Evolutionary conservation across 768 basidiomycete genomes (phyloP).

Genomic region (Atractiella rhizophila): DNA sequence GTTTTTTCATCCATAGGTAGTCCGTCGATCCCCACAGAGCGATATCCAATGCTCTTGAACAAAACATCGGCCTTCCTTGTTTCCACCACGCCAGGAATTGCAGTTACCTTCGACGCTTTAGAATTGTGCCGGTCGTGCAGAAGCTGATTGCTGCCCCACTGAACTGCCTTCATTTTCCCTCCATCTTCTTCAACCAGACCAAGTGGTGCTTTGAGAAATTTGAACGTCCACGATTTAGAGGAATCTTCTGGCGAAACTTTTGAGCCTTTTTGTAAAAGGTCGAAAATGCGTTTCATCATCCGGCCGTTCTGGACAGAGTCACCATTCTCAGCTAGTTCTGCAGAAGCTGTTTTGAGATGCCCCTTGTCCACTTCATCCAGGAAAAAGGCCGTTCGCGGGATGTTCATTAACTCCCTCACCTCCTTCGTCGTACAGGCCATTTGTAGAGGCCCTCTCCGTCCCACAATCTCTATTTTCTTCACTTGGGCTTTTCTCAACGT

Average conservation of each 20-base stretch:
- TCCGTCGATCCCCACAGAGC: conserved; percentile 16
- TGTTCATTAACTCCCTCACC: conserved; percentile 48
- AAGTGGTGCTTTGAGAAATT: conserved; percentile 53
- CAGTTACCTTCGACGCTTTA: conserved; percentile 8
- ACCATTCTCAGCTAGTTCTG: conserved; percentile 9
- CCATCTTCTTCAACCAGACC: conserved; percentile 15
- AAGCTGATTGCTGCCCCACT: conserved; percentile 3
- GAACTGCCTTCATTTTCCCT: conserved; percentile 1
- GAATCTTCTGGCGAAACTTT: conserved; percentile 34
- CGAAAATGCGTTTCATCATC: conserved; percentile 22
- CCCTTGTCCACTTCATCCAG: conserved; percentile 20
- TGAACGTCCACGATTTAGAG: conserved; percentile 56
- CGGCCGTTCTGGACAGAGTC: conserved; percentile 17
- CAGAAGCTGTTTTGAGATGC: conserved; percentile 17
- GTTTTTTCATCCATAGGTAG: conserved; percentile 22
- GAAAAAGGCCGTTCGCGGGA: conserved; percentile 41
- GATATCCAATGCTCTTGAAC: conserved; percentile 68
- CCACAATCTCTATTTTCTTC: conserved; percentile 55
- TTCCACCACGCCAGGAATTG: conserved; percentile 28
- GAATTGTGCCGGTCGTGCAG: not conserved
- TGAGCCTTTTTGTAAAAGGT: conserved; percentile 20
- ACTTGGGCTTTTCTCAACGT: conserved; percentile 39
- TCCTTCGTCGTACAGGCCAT: conserved; percentile 84
- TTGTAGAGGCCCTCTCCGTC: conserved; percentile 61
- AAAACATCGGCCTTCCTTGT: conserved; percentile 44